These are phyloP conservation scores for Lactarius psammicola DNA, from an alignment of 768 basidiomycete species.

Conservation along the genomic window DNA sequence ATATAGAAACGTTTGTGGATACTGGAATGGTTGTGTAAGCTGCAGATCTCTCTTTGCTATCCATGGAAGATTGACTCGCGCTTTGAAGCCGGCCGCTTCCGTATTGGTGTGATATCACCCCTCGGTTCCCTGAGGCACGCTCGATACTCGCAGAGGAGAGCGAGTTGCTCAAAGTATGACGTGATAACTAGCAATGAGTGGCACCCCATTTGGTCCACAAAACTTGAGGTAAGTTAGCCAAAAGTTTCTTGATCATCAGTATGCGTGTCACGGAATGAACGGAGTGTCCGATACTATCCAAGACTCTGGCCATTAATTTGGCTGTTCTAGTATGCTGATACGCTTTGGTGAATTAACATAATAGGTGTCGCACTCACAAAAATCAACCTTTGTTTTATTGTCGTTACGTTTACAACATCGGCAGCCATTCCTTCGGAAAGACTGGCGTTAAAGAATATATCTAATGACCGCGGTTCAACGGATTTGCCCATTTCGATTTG, in stretches of 20 bases:
- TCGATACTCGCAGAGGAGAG: conserved; percentile 10
- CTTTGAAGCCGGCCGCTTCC: conserved; percentile 3
- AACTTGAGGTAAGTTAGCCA: no score
- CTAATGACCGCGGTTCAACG: not conserved
- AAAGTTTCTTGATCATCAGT: no score
- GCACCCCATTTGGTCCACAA: not conserved
- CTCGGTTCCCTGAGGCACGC: conserved; percentile 16
- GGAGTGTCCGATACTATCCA: not conserved
- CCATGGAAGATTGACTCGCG: not conserved
- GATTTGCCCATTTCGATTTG: not conserved
- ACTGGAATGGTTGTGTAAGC: conserved; percentile 25
- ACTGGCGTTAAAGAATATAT: not conserved
- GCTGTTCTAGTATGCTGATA: not conserved
- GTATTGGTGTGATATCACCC: not conserved
- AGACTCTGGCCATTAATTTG: not conserved
- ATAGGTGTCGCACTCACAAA: not conserved
- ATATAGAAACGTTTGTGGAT: conserved; percentile 4
- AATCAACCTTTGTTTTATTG: not conserved
- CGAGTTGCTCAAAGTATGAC: conserved; percentile 8
- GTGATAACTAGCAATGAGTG: not conserved
- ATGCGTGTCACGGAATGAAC: no score
- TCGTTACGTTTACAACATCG: not conserved
- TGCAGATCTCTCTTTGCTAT: not conserved
- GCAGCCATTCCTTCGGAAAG: not conserved
- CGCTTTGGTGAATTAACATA: not conserved